phyloP scores from a whole-genome alignment of 179 eudicot genomes.

The Silene coronaria region DNA sequence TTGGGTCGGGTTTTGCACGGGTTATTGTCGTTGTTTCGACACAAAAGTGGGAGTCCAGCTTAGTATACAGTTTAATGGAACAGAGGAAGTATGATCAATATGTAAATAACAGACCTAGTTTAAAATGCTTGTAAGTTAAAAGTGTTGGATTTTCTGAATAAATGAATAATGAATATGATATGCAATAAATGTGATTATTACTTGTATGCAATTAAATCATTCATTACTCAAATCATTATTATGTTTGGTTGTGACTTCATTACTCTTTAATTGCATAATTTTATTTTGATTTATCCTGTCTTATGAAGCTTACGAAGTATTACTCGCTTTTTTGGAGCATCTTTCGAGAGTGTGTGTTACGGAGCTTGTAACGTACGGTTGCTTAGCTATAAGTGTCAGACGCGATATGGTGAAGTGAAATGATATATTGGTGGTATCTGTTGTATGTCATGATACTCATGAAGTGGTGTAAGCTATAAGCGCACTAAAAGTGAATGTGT shows the following conservation, averaged over 20 bases:
- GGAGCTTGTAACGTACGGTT: too few relatives aligned
- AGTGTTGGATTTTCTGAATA: background rate
- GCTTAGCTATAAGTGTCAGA: too few relatives aligned
- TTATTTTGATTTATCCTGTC: background rate
- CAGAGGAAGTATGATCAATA: background rate
- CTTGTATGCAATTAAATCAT: background rate
- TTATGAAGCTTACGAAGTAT: background rate
- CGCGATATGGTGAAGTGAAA: too few relatives aligned
- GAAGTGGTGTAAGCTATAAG: too few relatives aligned
- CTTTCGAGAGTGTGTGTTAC: background rate
- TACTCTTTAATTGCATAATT: background rate
- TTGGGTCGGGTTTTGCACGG: conserved; percentile 26
- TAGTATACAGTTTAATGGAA: too few relatives aligned
- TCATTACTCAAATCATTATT: background rate
- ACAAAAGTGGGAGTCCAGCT: background rate
- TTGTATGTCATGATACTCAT: too few relatives aligned
- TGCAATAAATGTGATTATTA: conserved; percentile 1
- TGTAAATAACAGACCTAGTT: conserved; percentile 15
- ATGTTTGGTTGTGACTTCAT: background rate
- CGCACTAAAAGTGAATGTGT: too few relatives aligned
- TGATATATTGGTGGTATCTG: too few relatives aligned
- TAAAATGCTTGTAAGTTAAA: background rate
- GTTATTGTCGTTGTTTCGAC: conserved; percentile 30
- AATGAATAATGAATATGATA: background rate
- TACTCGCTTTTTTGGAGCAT: background rate